These are phyloP conservation scores for Pleomassaria siparia DNA, from an alignment of 2,329 filamentous ascomycete genomes.

Conservation along the genomic window DNA sequence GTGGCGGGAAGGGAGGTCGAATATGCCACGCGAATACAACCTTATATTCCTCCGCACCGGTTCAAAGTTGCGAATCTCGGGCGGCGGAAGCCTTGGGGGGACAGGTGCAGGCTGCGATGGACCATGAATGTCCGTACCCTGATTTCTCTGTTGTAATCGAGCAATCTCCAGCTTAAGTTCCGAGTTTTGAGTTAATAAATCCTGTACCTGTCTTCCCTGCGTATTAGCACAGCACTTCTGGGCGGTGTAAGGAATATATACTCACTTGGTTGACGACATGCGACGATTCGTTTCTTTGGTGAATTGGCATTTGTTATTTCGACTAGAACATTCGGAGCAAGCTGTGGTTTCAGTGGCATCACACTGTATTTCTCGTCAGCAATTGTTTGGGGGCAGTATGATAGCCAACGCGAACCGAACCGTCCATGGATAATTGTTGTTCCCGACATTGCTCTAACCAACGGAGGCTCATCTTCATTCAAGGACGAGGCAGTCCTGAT, in stretches of 20 bases:
- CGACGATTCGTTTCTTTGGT: slow-evolving; percentile 98
- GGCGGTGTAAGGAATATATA: slow-evolving; percentile 10
- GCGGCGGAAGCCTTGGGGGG: slow-evolving; percentile 32
- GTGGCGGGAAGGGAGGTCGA: slow-evolving; percentile 73
- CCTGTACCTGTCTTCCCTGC: slow-evolving; percentile 76
- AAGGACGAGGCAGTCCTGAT: too few species aligned
- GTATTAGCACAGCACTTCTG: slow-evolving; percentile 10
- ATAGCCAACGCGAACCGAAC: neutral
- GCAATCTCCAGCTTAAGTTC: slow-evolving; percentile 78
- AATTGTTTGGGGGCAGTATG: neutral
- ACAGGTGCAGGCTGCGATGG: slow-evolving; percentile 13
- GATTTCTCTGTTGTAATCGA: slow-evolving; percentile 63
- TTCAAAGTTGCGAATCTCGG: slow-evolving; percentile 67
- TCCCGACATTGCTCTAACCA: too few species aligned
- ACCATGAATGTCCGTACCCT: slow-evolving; percentile 42
- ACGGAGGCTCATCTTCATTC: too few species aligned
- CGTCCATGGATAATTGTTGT: neutral
- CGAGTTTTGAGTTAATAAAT: slow-evolving; percentile 88
- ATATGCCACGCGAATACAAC: slow-evolving; percentile 73
- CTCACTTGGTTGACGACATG: slow-evolving; percentile 96
- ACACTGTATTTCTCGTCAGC: slow-evolving; percentile 56
- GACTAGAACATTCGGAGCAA: slow-evolving; percentile 95
- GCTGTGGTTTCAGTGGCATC: slow-evolving; percentile 95
- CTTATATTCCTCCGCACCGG: slow-evolving; percentile 72
- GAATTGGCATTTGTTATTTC: slow-evolving; percentile 97